phyloP scores from a whole-genome alignment of 2,329 filamentous ascomycete genomes.

The Botrytis fragariae region DNA sequence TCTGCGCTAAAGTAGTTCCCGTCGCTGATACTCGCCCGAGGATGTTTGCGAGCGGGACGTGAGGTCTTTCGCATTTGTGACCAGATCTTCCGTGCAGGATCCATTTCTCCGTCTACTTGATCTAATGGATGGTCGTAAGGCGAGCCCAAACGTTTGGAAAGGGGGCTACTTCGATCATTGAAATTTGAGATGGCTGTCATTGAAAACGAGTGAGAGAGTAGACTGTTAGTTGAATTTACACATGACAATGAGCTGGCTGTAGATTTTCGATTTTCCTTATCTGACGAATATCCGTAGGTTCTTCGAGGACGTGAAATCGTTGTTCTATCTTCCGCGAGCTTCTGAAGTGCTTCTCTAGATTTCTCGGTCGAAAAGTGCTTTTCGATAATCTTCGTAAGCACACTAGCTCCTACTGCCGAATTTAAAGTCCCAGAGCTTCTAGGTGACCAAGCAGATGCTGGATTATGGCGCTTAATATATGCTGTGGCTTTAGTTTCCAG shows the following conservation, averaged over 20 bases:
- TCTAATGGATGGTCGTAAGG: conserved; percentile 18
- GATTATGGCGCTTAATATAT: conserved; percentile 49
- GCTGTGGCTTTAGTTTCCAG: conserved; percentile 54
- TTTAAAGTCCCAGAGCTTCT: conserved; percentile 40
- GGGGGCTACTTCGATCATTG: not conserved
- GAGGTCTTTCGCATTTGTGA: conserved; percentile 35
- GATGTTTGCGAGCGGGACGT: conserved; percentile 25
- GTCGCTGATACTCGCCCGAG: conserved; percentile 27
- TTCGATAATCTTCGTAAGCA: conserved; percentile 32
- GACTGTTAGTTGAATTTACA: not conserved
- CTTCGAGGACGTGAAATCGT: conserved; percentile 23
- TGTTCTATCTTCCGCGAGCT: conserved; percentile 26
- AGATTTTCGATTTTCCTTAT: conserved; percentile 17
- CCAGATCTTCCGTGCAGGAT: conserved; percentile 39
- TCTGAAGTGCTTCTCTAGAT: conserved; percentile 28
- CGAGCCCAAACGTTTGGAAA: not conserved
- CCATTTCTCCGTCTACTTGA: conserved; percentile 25
- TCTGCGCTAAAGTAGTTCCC: conserved; percentile 28
- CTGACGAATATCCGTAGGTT: conserved; percentile 4
- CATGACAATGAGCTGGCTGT: not conserved
- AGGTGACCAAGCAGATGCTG: conserved; percentile 52
- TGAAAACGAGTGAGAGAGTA: conserved; percentile 14
- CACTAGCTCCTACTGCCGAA: conserved; percentile 27
- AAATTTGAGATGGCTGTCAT: conserved; percentile 17
- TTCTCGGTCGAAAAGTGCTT: conserved; percentile 29